A percentile compares a stretch with the other conserved stretches of the same genome.
phyloP scores from a whole-genome alignment of 2,329 filamentous ascomycete genomes.

The Colletotrichum graminicola region DNA sequence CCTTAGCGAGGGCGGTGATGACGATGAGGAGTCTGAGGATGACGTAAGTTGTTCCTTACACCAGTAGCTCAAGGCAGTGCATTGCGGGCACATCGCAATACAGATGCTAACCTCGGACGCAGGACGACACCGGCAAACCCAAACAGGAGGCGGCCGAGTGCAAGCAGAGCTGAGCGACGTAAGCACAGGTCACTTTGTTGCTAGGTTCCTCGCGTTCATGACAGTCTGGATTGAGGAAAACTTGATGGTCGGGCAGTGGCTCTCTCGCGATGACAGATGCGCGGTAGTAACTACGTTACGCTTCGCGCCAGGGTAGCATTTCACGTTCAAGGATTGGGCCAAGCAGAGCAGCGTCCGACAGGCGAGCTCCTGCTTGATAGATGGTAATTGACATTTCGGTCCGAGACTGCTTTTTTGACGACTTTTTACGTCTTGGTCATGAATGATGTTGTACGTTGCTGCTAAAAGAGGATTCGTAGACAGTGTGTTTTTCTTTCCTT shows the following conservation, averaged over 20 bases:
- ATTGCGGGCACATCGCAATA: slow-evolving; percentile 17
- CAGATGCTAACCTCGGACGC: slow-evolving; percentile 40
- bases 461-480: slow-evolving; percentile 35
- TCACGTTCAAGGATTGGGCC: slow-evolving; percentile 16
- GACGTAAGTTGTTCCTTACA: slow-evolving; percentile 67
- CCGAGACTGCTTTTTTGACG: slow-evolving; percentile 19
- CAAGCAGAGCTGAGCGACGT: slow-evolving; percentile 84
- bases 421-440: slow-evolving; percentile 32
- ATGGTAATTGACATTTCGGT: slow-evolving; percentile 42
- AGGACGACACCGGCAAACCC: slow-evolving; percentile 90
- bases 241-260: slow-evolving; percentile 15
- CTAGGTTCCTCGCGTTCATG: slow-evolving; percentile 30
- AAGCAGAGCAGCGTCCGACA: slow-evolving; percentile 27
- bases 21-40: slow-evolving; percentile 84
- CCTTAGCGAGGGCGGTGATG: slow-evolving; percentile 85
- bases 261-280: slow-evolving; percentile 24
- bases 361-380: slow-evolving; percentile 37
- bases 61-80: not conserved
- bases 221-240: slow-evolving; percentile 21
- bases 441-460: slow-evolving; percentile 39
- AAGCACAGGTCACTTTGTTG: slow-evolving; percentile 51
- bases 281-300: slow-evolving; percentile 10
- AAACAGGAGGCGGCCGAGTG: slow-evolving; percentile 96
- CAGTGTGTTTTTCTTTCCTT: slow-evolving; percentile 19
- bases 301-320: slow-evolving; percentile 9